A percentile compares a stretch with the other conserved stretches of the same genome.
phyloP scores from a whole-genome alignment of 148 eudicot genomes.

The Nepenthes gracilis region DNA sequence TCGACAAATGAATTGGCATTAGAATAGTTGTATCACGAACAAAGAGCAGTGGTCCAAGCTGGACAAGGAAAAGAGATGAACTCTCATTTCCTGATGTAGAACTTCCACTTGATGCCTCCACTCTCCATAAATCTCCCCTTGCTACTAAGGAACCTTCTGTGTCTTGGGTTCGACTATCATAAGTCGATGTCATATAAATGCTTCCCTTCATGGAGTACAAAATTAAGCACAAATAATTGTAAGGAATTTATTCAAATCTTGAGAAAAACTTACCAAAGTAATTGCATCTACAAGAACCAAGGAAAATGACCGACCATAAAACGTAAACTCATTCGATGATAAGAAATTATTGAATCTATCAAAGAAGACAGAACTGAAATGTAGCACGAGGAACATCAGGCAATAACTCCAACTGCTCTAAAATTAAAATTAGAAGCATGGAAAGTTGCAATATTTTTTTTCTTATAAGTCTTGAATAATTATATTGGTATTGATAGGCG shows the following conservation, averaged over 20 bases:
- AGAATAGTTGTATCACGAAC: constrained; percentile 91
- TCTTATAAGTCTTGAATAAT: too few species aligned
- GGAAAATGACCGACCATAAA: background rate
- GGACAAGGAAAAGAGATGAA: constrained; percentile 82
- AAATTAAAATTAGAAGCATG: too few species aligned
- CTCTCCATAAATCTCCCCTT: constrained; percentile 91
- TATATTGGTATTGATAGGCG: too few species aligned
- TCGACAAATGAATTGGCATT: constrained; percentile 87
- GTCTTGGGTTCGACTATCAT: constrained; percentile 74
- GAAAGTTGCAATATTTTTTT: too few species aligned
- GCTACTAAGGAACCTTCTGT: constrained; percentile 79
- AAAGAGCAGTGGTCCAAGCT: constrained; percentile 93
- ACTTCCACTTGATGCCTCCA: constrained; percentile 84
- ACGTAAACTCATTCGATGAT: background rate
- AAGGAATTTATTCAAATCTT: background rate
- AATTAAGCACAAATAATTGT: background rate
- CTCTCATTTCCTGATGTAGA: constrained; percentile 61
- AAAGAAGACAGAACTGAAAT: too few species aligned
- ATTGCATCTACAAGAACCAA: background rate
- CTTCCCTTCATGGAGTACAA: constrained; percentile 37
- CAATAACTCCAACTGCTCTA: too few species aligned
- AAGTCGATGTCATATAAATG: constrained; percentile 64
- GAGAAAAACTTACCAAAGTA: background rate
- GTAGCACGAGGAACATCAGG: too few species aligned
- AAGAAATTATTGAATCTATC: too few species aligned